These are phyloP conservation scores for Aspergillus sergii DNA, from an alignment of 2,329 filamentous ascomycete species.

Conservation along the genomic window DNA sequence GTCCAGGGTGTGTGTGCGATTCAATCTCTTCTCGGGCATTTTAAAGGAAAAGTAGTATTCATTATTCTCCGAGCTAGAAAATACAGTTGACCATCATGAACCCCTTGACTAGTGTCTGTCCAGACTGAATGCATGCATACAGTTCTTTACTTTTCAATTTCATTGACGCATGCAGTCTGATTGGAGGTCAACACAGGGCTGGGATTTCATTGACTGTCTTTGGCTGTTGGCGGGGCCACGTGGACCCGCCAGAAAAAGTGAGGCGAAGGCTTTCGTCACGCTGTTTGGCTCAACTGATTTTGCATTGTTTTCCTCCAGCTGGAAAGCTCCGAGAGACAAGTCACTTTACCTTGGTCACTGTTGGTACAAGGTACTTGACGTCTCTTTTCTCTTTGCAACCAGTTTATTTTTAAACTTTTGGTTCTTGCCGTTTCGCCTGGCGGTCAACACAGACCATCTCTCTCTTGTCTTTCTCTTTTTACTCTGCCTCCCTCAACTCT, in stretches of 20 bases:
- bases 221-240: conserved; percentile 28
- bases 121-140: neutral
- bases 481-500: conserved; percentile 11
- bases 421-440: conserved; percentile 17
- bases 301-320: conserved; percentile 2
- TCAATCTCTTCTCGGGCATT: neutral
- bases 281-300: conserved; percentile 6
- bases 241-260: conserved; percentile 31
- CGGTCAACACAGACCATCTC: conserved; percentile 15
- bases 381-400: neutral
- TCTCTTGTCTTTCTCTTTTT: conserved; percentile 9
- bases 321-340: conserved; percentile 5
- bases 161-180: neutral
- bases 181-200: conserved; percentile 4
- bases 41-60: neutral
- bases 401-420: neutral
- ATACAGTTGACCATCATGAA: neutral
- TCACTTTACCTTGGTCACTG: conserved; percentile 3
- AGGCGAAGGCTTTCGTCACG: conserved; percentile 20
- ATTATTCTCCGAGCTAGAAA: neutral
- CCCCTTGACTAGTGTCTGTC: neutral
- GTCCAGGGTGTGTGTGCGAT: neutral
- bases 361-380: neutral
- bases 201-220: neutral
- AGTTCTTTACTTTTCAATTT: neutral